Evolutionary conservation across 805 yeast species (phyloP), one percentile per base, ranked within the genome.

Genomic region (Suhomyces emberorum): DNA sequence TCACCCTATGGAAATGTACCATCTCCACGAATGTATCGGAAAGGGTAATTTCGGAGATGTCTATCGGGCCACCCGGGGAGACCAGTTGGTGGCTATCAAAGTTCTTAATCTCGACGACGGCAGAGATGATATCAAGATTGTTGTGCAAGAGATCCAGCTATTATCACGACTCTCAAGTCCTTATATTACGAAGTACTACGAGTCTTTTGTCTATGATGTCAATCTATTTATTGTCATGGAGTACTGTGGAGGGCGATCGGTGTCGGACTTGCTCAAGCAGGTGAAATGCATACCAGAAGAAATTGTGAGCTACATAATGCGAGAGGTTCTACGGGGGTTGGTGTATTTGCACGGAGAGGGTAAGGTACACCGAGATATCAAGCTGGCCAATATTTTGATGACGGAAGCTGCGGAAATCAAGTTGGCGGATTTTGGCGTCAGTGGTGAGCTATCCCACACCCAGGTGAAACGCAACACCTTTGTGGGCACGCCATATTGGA

Each of bases 401-500:
- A 83, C 95, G 0, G 72, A 70, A 3, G 52, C 54, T 3, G 96
- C 95, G 0, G 64, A 67, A 19, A 77, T 89, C 26, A 91, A 89
- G 55, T 62, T 89, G 21, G 96, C 88, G 0, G 98, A 91, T 62
- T 89, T 89, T 66, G 98, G 98, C 1, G 96, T 89, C 3, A 79
- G 91, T 49, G 93, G 93, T 0, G 93, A 88, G 57, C 69, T 89
- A 18, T 74, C 81, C 15, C 61, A 69, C 30, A 72, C 83, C 1
- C 59, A 58, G 35, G 59, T 66, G 15, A 70, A 70, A 42, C 74
- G 81, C 44, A 77, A 76, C 37, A 86, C 96, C 0, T 82, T 89
- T 69, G 96, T 88, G 35, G 98, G 98, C 1, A 88, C 97, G 0
- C 96, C 97, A 10, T 87, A 78, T 59, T 89, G 97, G 97, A 89